phyloP scores from a whole-genome alignment of 2,329 filamentous ascomycete genomes.

The Ascocoryne sarcoides region DNA sequence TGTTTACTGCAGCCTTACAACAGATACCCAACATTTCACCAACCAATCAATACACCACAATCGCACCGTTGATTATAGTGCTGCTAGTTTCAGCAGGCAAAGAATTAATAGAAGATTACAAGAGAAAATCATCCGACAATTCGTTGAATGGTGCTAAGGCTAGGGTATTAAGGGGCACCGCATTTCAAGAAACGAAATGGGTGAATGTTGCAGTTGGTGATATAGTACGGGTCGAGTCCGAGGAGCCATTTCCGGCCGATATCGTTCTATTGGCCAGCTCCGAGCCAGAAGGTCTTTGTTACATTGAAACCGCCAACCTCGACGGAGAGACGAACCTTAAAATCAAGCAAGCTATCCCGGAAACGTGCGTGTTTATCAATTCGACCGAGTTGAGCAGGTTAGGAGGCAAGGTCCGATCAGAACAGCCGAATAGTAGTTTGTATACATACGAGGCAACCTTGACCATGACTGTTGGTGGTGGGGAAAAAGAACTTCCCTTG shows the following conservation, averaged over 20 bases:
- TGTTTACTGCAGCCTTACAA: slow-evolving; percentile 90
- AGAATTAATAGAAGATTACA: slow-evolving; percentile 87
- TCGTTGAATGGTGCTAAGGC: slow-evolving; percentile 83
- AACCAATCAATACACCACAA: slow-evolving; percentile 92
- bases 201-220: slow-evolving; percentile 89
- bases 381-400: slow-evolving; percentile 77
- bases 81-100: slow-evolving; percentile 92
- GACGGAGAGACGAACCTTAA: slow-evolving; percentile 98
- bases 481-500: slow-evolving; percentile 84
- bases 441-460: slow-evolving; percentile 97
- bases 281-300: slow-evolving; percentile 94
- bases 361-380: slow-evolving; percentile 82
- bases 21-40: slow-evolving; percentile 93
- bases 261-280: slow-evolving; percentile 87
- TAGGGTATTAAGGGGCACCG: slow-evolving; percentile 71
- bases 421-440: slow-evolving; percentile 95
- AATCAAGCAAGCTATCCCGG: slow-evolving; percentile 94
- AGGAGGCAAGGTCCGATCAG: slow-evolving; percentile 79
- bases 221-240: slow-evolving; percentile 85
- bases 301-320: slow-evolving; percentile 96
- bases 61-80: slow-evolving; percentile 85
- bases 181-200: slow-evolving; percentile 84
- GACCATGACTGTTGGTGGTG: slow-evolving; percentile 81
- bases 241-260: slow-evolving; percentile 91
- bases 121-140: slow-evolving; percentile 78